phyloP scores from a whole-genome alignment of 257 asterid species.

The Capsicum pubescens region DNA sequence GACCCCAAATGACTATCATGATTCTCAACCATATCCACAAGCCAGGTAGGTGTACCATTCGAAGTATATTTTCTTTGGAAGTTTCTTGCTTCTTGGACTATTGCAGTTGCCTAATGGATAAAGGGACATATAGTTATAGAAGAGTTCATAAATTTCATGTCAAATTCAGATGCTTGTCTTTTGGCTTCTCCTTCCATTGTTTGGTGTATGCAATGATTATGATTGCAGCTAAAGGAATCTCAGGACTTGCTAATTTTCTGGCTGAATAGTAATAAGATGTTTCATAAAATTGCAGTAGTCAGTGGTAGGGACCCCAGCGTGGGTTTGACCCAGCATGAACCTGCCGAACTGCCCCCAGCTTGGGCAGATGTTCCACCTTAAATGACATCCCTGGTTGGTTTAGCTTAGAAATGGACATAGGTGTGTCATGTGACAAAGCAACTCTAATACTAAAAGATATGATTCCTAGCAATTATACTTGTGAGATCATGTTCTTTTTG shows the following conservation, averaged over 20 bases:
- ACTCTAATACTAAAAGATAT: too few species aligned
- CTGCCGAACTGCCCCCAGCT: too few species aligned
- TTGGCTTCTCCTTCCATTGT: conserved; percentile 6
- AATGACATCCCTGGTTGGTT: too few species aligned
- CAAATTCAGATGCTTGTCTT: neutral
- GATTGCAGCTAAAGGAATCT: conserved; percentile 1
- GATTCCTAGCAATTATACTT: neutral
- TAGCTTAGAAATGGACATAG: too few species aligned
- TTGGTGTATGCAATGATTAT: neutral
- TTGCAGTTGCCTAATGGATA: neutral
- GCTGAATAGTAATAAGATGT: too few species aligned
- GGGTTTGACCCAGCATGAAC: too few species aligned
- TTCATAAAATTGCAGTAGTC: too few species aligned
- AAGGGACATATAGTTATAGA: conserved; percentile 3
- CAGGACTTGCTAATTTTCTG: too few species aligned
- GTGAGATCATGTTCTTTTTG: neutral
- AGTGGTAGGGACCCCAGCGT: too few species aligned
- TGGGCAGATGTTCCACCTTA: too few species aligned
- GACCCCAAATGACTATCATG: conserved; percentile 22
- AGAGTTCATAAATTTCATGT: neutral
- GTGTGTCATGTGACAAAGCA: too few species aligned
- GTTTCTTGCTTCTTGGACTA: neutral
- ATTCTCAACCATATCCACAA: conserved; percentile 33
- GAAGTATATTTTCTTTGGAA: neutral
- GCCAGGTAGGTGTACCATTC: conserved; percentile 20